These are phyloP conservation scores for Mycena latifolia DNA, from an alignment of 768 basidiomycete genomes.

Conservation along the genomic window DNA sequence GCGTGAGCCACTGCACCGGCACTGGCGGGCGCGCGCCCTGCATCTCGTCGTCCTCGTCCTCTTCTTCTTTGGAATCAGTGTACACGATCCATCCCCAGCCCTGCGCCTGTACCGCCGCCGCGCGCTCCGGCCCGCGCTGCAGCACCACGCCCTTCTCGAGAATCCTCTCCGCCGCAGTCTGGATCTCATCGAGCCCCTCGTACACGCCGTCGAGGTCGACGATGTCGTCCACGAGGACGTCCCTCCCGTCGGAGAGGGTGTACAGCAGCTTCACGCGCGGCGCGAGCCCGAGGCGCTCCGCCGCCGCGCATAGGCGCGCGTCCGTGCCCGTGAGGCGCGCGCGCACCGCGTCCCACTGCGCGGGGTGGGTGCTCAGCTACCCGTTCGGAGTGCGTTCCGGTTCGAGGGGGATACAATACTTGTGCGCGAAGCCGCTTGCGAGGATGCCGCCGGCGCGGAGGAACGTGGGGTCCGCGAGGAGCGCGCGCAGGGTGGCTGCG, in stretches of 20 bases:
- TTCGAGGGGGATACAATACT: slow-evolving; percentile 42
- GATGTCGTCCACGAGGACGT: slow-evolving; percentile 19
- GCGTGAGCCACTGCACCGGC: slow-evolving; percentile 12
- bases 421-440: background rate
- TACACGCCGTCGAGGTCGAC: background rate
- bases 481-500: background rate
- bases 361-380: no score
- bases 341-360: slow-evolving; percentile 1
- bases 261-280: slow-evolving; percentile 16
- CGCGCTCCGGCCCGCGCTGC: background rate
- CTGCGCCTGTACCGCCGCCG: background rate
- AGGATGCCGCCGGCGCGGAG: background rate
- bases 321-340: slow-evolving; percentile 26
- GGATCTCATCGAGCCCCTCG: background rate
- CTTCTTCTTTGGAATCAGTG: no score
- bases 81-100: background rate
- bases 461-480: background rate
- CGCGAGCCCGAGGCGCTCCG: slow-evolving; percentile 21
- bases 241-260: slow-evolving; percentile 1
- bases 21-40: background rate
- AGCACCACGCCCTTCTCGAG: background rate
- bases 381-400: background rate
- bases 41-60: background rate
- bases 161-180: background rate
- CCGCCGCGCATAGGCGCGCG: slow-evolving; percentile 19